phyloP scores from a whole-genome alignment of 805 yeast species.

The Candida golubevii region DNA sequence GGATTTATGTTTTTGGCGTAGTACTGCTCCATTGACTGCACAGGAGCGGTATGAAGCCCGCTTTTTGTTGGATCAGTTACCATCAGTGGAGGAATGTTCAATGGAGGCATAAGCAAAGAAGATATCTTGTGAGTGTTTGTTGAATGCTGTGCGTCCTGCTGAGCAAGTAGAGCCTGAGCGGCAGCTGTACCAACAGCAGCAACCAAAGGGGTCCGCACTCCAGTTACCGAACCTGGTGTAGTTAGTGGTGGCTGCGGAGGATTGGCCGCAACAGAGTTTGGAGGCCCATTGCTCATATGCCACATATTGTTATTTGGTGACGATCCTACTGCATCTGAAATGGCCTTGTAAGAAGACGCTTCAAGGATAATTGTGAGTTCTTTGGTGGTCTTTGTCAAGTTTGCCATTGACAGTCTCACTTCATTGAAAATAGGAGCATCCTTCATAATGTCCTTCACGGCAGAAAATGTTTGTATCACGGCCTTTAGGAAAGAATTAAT shows the following conservation, averaged over 20 bases:
- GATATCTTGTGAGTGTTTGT: not conserved
- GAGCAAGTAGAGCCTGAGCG: constrained; percentile 16
- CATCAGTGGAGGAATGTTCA: constrained; percentile 16
- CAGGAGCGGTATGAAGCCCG: constrained; percentile 17
- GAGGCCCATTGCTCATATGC: constrained; percentile 9
- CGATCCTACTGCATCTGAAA: constrained; percentile 13
- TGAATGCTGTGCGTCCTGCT: constrained; percentile 9
- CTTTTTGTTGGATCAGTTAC: constrained; percentile 9
- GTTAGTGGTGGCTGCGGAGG: not conserved
- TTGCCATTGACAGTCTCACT: constrained; percentile 72
- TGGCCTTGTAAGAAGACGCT: constrained; percentile 22
- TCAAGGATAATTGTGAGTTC: constrained; percentile 88
- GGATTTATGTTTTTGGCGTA: constrained; percentile 17
- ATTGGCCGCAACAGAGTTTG: not conserved
- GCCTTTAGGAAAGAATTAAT: constrained; percentile 78
- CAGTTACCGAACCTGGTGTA: not conserved
- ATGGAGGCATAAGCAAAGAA: constrained; percentile 2
- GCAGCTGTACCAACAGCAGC: constrained; percentile 17
- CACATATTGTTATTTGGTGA: constrained; percentile 9
- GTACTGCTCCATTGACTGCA: constrained; percentile 18
- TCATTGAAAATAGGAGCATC: constrained; percentile 80
- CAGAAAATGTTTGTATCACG: constrained; percentile 75
- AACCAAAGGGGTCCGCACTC: constrained; percentile 15
- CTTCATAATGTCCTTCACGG: constrained; percentile 75
- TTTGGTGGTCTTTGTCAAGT: constrained; percentile 81